Base-by-base conservation (phyloP, 116 monocot species). In the Thalassia testudinum region DNA sequence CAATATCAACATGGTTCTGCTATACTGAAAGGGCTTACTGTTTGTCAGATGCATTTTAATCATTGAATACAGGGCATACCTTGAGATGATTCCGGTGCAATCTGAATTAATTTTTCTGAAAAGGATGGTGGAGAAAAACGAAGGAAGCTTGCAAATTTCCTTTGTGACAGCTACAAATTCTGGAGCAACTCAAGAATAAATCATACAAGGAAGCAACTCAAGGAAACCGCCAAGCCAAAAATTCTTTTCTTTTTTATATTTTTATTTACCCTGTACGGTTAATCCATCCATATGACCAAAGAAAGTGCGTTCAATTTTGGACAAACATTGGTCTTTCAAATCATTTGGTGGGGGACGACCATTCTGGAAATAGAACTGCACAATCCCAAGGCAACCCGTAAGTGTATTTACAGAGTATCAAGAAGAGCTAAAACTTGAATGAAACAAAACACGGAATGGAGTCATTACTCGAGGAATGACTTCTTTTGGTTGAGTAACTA, bases 301-400 rank as follows among this genome's bases (percentile, higher is more conserved):
- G 55, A 87, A 93, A 69, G 78, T 45, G 27, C 83, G 75, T 60
- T 78, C 78, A 66, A 87, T 73, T 75, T 71, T 77, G 50, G 73
- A 75, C 53, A 93, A 59, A 51, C 78, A 75, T 34, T 61, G 59
- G 26, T 92, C 92, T 63, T 87, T 92, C 37, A 86, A 12, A 45
- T 83, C 87, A 42, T 42, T 72, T 37, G 87, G 65, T 37, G 78
- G 83, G 37, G 83, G 92, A 14, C 75, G 62, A 17, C 92, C 92
- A 78, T 87, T 68, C 59, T 87, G 75, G 54, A 92, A 92, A 63
- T 92, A 92, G 66, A 92, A 92, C 93, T 93, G 68, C 26, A 58
- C 21, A 18, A 20, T 52, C 26, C 17, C 24, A 56, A 56, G 10
- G 30, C 30, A 34, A 3, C 10, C 3, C 10, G 10, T 34, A 10